Base-by-base conservation (phyloP, 1,139 yeast genomes). In the Blastobotrys petasosporus region DNA sequence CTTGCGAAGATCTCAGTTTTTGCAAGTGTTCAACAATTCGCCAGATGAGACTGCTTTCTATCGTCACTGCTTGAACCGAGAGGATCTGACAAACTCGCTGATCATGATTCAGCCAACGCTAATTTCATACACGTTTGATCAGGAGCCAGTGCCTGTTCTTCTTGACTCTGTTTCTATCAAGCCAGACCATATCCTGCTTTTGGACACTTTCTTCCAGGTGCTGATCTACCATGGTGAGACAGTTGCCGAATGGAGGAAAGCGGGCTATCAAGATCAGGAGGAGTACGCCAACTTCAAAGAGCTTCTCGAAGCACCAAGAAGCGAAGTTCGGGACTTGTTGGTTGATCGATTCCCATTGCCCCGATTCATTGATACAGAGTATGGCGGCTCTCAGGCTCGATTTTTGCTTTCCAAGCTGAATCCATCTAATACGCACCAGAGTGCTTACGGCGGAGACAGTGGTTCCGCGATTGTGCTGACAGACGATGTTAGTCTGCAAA, bases 31-130 rank as follows among this genome's bases (percentile, higher is more conserved):
- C 74, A 92, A 92, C 69, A 90, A 92, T 68, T 90, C 97, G 15
- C 98, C 98, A 1, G 98, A 92, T 72, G 98, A 92, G 73, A 90
- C 98, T 45, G 97, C 97, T 33, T 92, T 88, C 67, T 90, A 90
- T 70, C 82, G 97, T 65, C 97, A 92, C 66, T 86, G 88, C 34
- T 77, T 92, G 63, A 77, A 87, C 61, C 81, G 90, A 54, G 97
- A 92, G 65, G 97, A 92, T 64, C 83, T 92, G 45, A 82, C 84
- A 54, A 92, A 90, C 67, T 85, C 97, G n/a, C 74, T 90, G 63
- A 85, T 88, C 54, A 90, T 90, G 97, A 90, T 90, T 58, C 97
- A 90, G 70, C 97, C 97, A 49, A 87, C 97, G 0, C 76, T 90
- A 64, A 85, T 94, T 3, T 80, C 95, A 38, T 90, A 85, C 70